Base-by-base conservation (phyloP, 768 basidiomycete genomes). In the Amanita molliuscula region DNA sequence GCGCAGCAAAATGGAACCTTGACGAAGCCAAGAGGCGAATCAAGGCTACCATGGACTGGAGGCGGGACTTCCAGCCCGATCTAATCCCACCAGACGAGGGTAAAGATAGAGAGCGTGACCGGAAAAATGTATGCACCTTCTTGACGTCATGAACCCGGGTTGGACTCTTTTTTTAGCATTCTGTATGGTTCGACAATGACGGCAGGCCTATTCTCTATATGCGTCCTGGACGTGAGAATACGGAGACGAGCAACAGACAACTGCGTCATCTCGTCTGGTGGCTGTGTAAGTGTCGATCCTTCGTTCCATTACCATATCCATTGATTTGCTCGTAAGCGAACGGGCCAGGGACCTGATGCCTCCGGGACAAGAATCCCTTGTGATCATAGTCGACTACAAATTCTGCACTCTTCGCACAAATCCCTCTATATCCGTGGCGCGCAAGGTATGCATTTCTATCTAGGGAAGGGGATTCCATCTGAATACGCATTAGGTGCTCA, bases 281-380 rank as follows among this genome's bases (percentile, higher is more conserved):
- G 62, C 63, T 92, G 87, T n/a, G n/a, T 89, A 60, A 65, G 87
- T 73, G 38, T 26, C 49, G n/a, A 20, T 40, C 31, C 41, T 43
- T 53, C 20, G 20, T 38, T 41, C 28, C 8, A 18, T 20, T 10
- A 44, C 44, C 37, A 15, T n/a, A 16, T 31, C 15, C 42, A 31
- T 40, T 29, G 21, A 8, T 11, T 25, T 28, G 28, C 18, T 29
- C 43, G 42, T 9, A 53, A 90, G 89, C 53, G 90, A 94, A 62
- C 84, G 90, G 20, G 90, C 91, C 2, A 88, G 87, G 61, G 91
- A 94, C 59, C 65, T 92, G 44, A 88, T 89, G 84, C 90, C 90
- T 0, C 79, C 78, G 0, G 85, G 84, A 10, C 87, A 90, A 61
- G 89, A 91, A 61, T 80, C 84, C 9, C 71, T 91, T 18, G 81